Conservation (phyloP, 495 filamentous ascomycete genomes). For the Xylaria intraflava region DNA sequence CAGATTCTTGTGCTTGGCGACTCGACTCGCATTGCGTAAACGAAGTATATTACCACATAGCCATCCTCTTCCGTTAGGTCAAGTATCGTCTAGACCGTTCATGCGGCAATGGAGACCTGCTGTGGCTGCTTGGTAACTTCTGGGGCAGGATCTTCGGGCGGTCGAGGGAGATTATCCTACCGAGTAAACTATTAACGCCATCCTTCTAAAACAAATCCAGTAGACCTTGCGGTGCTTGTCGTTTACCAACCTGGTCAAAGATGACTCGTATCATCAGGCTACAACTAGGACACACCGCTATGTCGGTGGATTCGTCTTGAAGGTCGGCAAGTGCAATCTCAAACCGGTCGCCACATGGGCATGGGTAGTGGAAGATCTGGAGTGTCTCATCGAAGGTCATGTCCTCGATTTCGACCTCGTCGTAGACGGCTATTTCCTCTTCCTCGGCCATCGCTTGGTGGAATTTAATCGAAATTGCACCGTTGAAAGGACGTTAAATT, state of each 20-base stretch:
- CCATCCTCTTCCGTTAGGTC: neutral
- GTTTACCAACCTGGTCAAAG: conserved; percentile 66
- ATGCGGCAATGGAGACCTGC: conserved; percentile 25
- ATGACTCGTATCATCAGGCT: conserved; percentile 94
- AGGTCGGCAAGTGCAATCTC: conserved; percentile 83
- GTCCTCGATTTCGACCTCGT: conserved; percentile 99
- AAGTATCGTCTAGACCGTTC: conserved; percentile 2
- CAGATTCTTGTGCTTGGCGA: neutral
- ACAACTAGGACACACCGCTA: conserved; percentile 93
- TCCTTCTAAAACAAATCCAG: neutral
- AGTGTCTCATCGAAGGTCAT: conserved; percentile 84
- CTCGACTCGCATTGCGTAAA: neutral
- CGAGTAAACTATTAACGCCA: neutral
- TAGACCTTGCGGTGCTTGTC: neutral
- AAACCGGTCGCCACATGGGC: conserved; percentile 95
- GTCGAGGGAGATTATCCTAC: conserved; percentile 33
- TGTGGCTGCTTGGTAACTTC: conserved; percentile 12
- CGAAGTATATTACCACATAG: neutral
- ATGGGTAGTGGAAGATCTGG: conserved; percentile 91
- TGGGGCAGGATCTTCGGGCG: conserved; percentile 19
- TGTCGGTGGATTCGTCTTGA: conserved; percentile 72
- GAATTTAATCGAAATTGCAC: neutral
- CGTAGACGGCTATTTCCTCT: conserved; percentile 72
- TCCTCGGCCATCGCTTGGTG: conserved; percentile 54
- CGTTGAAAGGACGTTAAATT: neutral